These are phyloP conservation scores for Helminthosporium solani DNA, from an alignment of 2,329 filamentous ascomycete genomes.

Conservation along the genomic window DNA sequence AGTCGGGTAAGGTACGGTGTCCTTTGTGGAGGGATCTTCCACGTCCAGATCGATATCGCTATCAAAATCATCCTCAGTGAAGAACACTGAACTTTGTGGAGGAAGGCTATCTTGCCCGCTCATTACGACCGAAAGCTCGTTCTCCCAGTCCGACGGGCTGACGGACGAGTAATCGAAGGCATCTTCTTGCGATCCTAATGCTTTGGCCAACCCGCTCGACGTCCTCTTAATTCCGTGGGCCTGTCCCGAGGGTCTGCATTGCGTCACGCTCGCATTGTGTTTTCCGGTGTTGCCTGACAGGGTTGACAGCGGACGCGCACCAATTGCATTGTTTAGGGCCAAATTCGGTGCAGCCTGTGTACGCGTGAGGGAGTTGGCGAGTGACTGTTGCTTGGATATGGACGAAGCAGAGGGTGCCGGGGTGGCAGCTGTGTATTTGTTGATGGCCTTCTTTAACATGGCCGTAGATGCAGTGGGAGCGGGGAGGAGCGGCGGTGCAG, in stretches of 20 bases:
- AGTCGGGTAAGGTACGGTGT: constrained; percentile 45
- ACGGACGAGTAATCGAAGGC: constrained; percentile 31
- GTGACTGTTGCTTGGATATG: constrained; percentile 31
- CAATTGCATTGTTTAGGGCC: constrained; percentile 24
- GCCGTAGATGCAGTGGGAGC: constrained; percentile 6
- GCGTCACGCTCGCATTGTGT: constrained; percentile 17
- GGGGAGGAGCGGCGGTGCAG: constrained; percentile 16
- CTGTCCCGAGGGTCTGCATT: constrained; percentile 11
- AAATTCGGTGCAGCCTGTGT: constrained; percentile 23
- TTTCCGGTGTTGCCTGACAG: constrained; percentile 37
- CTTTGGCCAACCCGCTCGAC: constrained; percentile 50
- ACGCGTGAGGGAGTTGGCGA: constrained; percentile 44
- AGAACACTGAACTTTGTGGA: constrained; percentile 40
- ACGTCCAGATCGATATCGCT: constrained; percentile 77
- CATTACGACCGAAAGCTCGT: constrained; percentile 21
- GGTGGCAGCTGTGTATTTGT: constrained; percentile 40
- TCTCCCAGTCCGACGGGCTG: constrained; percentile 26
- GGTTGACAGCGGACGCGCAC: constrained; percentile 33
- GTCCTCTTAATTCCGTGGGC: constrained; percentile 47
- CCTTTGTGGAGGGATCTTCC: constrained; percentile 57
- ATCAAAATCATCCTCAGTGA: constrained; percentile 82
- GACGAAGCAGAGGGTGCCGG: constrained; percentile 23
- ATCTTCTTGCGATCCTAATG: constrained; percentile 39
- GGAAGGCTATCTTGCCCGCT: constrained; percentile 13
- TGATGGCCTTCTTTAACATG: constrained; percentile 47